A percentile compares a stretch with the other conserved stretches of the same genome.
Conservation (phyloP, 441 rosid species). For the Pelargonium australe region DNA sequence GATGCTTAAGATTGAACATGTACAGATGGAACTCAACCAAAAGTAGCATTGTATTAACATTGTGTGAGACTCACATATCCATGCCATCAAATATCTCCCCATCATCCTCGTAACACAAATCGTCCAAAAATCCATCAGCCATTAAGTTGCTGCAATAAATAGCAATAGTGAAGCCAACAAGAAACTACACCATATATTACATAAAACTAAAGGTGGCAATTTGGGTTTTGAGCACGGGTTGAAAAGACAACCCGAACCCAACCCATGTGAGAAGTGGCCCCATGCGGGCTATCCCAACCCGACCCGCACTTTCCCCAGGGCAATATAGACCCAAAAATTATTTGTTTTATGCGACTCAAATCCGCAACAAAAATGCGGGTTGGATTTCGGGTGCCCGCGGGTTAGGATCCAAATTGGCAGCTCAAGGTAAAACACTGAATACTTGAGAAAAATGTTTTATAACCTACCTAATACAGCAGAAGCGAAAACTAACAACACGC, state of each 20-base stretch:
- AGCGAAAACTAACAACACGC: slow-evolving; percentile 75
- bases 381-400: too few relatives aligned
- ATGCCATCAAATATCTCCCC: slow-evolving; percentile 70
- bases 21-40: slow-evolving; percentile 19
- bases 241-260: background rate
- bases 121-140: slow-evolving; percentile 46
- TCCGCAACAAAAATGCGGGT: too few relatives aligned
- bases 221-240: background rate
- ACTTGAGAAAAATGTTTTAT: slow-evolving; percentile 1
- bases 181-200: background rate
- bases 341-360: too few relatives aligned
- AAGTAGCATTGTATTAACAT: slow-evolving; percentile 20
- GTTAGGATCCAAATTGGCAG: too few relatives aligned
- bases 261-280: too few relatives aligned
- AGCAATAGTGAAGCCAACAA: slow-evolving; percentile 7
- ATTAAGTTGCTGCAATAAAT: slow-evolving; percentile 64
- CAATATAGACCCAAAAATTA: too few relatives aligned
- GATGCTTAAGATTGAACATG: slow-evolving; percentile 17
- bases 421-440: background rate
- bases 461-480: slow-evolving; percentile 69
- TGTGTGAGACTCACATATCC: slow-evolving; percentile 57
- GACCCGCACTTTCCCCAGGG: too few relatives aligned
- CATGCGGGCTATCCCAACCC: too few relatives aligned
- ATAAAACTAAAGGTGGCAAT: background rate
- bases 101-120: slow-evolving; percentile 42